Evolutionary conservation across 192 early-diverging fungal genomes (phyloP).

Genomic region (Cladochytrium replicatum): DNA sequence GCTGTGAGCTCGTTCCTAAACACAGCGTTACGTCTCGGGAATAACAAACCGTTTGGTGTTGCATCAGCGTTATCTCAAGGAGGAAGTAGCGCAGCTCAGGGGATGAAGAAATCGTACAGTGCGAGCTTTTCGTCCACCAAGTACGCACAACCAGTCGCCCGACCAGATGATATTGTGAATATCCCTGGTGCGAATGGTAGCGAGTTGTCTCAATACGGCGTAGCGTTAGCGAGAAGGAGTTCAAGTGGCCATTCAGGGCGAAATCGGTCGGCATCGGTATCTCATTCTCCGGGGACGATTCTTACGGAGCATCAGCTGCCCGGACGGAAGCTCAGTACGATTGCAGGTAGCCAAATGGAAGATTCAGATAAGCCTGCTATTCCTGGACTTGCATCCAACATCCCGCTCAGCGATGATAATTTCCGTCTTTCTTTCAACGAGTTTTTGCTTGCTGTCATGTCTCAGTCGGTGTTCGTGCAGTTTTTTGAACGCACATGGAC

Average conservation of each 20-base stretch:
- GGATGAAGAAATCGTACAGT: conserved; percentile 15
- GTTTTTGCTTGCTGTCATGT: conserved; percentile 45
- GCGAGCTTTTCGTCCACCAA: not conserved
- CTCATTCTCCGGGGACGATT: not conserved
- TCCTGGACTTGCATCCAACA: not conserved
- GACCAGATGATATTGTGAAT: too few relatives aligned
- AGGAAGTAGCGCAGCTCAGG: conserved; percentile 4
- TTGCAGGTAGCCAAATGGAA: not conserved
- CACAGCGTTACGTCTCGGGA: conserved; percentile 43
- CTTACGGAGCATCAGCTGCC: not conserved
- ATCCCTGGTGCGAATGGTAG: too few relatives aligned
- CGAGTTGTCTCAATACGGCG: too few relatives aligned
- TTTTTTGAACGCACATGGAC: conserved; percentile 49
- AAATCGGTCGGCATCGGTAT: not conserved
- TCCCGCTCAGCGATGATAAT: not conserved
- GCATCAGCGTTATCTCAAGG: conserved; percentile 1
- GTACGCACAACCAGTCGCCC: not conserved
- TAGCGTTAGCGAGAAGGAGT: too few relatives aligned
- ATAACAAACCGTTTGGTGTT: conserved; percentile 17
- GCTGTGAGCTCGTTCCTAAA: conserved; percentile 48
- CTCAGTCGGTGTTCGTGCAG: conserved; percentile 45
- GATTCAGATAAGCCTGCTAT: not conserved
- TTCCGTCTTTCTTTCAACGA: conserved; percentile 46
- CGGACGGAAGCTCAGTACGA: not conserved
- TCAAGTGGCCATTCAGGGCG: too few relatives aligned